These are phyloP conservation scores for Geotrichum siamense DNA, from an alignment of 1,139 yeast genomes.

Conservation along the genomic window DNA sequence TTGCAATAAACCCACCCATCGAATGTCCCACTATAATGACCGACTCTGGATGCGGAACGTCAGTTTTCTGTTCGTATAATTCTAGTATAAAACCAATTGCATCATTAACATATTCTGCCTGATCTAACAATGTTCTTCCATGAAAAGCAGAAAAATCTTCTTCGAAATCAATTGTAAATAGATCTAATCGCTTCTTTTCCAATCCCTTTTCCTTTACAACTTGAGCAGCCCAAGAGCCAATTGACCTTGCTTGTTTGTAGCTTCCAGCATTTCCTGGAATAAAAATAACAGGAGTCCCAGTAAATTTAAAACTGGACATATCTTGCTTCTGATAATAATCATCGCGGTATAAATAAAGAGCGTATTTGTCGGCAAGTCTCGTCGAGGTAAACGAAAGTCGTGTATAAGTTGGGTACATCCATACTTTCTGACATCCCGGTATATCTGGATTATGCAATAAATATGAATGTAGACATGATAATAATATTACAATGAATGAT, in stretches of 20 bases:
- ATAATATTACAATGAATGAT: slow-evolving; percentile 4
- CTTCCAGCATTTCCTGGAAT: slow-evolving; percentile 98
- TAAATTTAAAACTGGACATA: slow-evolving; percentile 35
- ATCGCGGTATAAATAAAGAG: slow-evolving; percentile 73
- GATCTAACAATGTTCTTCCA: slow-evolving; percentile 88
- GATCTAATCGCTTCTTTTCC: slow-evolving; percentile 43
- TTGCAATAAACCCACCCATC: slow-evolving; percentile 92
- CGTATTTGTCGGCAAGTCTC: slow-evolving; percentile 68
- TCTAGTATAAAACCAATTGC: slow-evolving; percentile 71
- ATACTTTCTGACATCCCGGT: slow-evolving; percentile 21
- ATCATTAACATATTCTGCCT: slow-evolving; percentile 88
- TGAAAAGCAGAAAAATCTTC: slow-evolving; percentile 97
- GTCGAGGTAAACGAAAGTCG: slow-evolving; percentile 65
- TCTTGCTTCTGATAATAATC: slow-evolving; percentile 38
- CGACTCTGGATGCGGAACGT: slow-evolving; percentile 45
- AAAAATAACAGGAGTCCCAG: slow-evolving; percentile 82
- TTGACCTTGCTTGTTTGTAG: slow-evolving; percentile 77
- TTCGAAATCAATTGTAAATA: slow-evolving; percentile 86
- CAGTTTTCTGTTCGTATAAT: slow-evolving; percentile 43
- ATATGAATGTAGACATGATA: slow-evolving; percentile 16
- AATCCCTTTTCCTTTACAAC: slow-evolving; percentile 8
- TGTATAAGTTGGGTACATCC: slow-evolving; percentile 22
- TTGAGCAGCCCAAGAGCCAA: slow-evolving; percentile 61
- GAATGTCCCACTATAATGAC: slow-evolving; percentile 87
- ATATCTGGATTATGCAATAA: slow-evolving; percentile 18